These are phyloP conservation scores for Epithemia pelagica DNA, from an alignment of 108 stramenopile genomes.

Conservation along the genomic window DNA sequence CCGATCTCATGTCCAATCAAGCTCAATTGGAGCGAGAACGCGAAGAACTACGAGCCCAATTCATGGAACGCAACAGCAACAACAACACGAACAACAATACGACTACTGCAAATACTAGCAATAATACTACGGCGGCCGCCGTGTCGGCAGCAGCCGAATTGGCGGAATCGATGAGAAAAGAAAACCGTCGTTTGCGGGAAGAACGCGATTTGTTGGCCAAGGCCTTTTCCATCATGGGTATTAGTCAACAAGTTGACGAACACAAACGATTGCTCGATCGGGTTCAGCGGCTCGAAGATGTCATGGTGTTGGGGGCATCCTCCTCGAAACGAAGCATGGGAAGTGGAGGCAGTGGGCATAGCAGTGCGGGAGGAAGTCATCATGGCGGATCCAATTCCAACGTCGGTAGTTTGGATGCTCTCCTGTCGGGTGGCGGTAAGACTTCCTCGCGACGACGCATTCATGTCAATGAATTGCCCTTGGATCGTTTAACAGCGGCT, in stretches of 20 bases:
- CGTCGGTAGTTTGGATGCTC: background rate
- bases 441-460: background rate
- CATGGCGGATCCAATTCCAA: background rate
- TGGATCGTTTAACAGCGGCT: background rate
- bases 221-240: constrained; percentile 1
- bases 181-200: background rate
- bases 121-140: no score
- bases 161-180: background rate
- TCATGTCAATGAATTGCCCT: background rate
- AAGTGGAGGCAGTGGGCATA: background rate
- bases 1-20: background rate
- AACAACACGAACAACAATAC: no score
- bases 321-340: no score
- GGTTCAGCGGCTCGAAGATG: background rate
- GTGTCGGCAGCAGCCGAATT: background rate
- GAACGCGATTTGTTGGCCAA: constrained; percentile 1
- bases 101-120: no score
- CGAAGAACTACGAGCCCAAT: background rate
- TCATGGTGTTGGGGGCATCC: background rate
- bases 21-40: background rate
- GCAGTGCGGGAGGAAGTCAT: background rate
- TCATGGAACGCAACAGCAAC: background rate
- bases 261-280: background rate
- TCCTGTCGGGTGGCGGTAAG: background rate
- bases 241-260: background rate